Conservation (phyloP, 2,329 filamentous ascomycete species). For the Penicillium psychrosexuale region DNA sequence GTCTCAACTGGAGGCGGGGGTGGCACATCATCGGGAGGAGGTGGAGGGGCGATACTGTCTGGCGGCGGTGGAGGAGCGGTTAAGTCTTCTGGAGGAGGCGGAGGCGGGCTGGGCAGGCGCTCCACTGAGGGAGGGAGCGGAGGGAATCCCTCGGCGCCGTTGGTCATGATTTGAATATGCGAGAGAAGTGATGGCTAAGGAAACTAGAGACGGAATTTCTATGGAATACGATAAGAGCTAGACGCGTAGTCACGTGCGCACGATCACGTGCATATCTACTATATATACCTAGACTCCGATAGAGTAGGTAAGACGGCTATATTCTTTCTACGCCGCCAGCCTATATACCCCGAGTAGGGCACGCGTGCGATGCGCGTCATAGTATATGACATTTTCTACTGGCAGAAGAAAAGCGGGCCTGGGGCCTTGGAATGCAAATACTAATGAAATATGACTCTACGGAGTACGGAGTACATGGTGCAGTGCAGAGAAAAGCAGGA, state of each 20-base stretch:
- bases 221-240: conserved; percentile 19
- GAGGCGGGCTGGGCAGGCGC: conserved; percentile 42
- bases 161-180: conserved; percentile 22
- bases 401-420: too few relatives aligned
- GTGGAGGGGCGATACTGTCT: conserved; percentile 39
- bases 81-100: conserved; percentile 38
- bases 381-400: too few relatives aligned
- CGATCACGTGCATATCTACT: background rate
- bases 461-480: too few relatives aligned
- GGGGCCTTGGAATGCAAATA: too few relatives aligned
- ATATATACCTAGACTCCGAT: too few relatives aligned
- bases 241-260: conserved; percentile 25
- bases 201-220: conserved; percentile 26
- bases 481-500: too few relatives aligned
- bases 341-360: too few relatives aligned
- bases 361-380: too few relatives aligned
- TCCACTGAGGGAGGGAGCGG: conserved; percentile 37
- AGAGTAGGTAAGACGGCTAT: too few relatives aligned
- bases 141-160: conserved; percentile 25
- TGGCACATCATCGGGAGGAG: conserved; percentile 42
- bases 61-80: conserved; percentile 44
- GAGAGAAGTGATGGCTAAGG: background rate
- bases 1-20: conserved; percentile 42
- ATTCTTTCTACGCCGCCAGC: too few relatives aligned
- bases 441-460: too few relatives aligned